Base-by-base conservation (phyloP, 441 rosid genomes). In the Macaranga tanarius region DNA sequence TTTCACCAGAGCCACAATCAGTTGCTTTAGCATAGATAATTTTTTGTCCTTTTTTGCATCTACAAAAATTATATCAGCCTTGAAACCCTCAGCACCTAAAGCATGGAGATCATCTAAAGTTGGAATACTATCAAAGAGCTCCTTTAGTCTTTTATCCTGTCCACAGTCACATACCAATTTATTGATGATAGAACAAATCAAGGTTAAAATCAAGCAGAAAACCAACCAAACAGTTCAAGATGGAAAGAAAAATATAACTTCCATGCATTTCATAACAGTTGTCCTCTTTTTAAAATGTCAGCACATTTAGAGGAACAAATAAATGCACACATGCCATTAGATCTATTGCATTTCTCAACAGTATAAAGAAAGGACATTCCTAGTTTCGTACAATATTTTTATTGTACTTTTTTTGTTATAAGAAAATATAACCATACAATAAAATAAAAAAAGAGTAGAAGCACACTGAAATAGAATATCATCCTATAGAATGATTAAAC, bases 111-210 rank as follows among this genome's bases (percentile, higher is more conserved):
- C 97, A 38, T 93, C 98, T 81, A 90, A 80, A 57, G 97, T 81
- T 67, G 99, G 99, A 82, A 96, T 83, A 79, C 75, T 73, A 65
- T 81, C 85, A 84, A 90, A 96, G 60, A 67, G 84, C 80, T 90
- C 93, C 85, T 87, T 96, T 63, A 96, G 88, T 87, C 85, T 88
- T 83, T 85, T 92, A 76, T 93, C 98, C 99, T 96, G 91, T 42
- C 54, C 26, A 67, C 26, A 67, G 44, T 28, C 67, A 34, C 58
- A 69, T 17, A 34, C 19, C 62, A 66, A 50, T 74, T 40, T 65
- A 34, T 75, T 68, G 25, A 72, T 48, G 56, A 72, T 58, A 20
- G 71, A 52, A 40, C 17, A 42, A 71, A 4, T 22, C 16, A 25
- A 63, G 10, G 50, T 62, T 23, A 23, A 65, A 66, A 16, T 2